Percentiles rank a stretch among this genome's conserved stretches.
Conservation (phyloP, 345 rosid species). For the Salix arbutifolia region DNA sequence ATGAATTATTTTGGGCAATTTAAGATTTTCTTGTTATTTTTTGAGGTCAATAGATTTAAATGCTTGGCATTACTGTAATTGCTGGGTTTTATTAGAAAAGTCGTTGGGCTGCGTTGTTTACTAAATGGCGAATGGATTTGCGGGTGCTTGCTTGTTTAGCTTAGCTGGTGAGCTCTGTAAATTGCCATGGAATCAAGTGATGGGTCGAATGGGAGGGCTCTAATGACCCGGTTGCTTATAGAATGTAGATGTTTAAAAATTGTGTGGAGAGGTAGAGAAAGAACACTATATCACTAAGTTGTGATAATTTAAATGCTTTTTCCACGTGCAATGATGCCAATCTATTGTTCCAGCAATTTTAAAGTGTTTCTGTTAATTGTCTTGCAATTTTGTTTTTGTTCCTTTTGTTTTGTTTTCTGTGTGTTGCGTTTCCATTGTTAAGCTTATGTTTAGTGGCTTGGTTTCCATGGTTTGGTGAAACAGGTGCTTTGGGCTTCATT, state of each 20-base stretch:
- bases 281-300: background rate
- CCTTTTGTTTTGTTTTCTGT: background rate
- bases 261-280: background rate
- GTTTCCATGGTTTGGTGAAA: slow-evolving; percentile 18
- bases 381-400: background rate
- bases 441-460: background rate
- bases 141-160: background rate
- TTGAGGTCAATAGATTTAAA: background rate
- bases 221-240: background rate
- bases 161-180: background rate
- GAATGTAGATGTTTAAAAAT: background rate
- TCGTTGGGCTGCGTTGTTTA: background rate
- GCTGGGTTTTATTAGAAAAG: background rate
- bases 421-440: background rate
- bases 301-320: background rate
- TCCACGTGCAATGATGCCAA: background rate
- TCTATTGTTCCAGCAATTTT: background rate
- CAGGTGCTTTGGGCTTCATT: slow-evolving; percentile 93
- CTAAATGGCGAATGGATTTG: background rate
- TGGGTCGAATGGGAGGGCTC: background rate
- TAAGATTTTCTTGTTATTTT: background rate
- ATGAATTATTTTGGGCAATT: background rate
- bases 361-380: background rate
- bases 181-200: background rate
- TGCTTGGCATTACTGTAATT: background rate